Conservation (phyloP, 345 rosid species). For the Trapa bicornis region DNA sequence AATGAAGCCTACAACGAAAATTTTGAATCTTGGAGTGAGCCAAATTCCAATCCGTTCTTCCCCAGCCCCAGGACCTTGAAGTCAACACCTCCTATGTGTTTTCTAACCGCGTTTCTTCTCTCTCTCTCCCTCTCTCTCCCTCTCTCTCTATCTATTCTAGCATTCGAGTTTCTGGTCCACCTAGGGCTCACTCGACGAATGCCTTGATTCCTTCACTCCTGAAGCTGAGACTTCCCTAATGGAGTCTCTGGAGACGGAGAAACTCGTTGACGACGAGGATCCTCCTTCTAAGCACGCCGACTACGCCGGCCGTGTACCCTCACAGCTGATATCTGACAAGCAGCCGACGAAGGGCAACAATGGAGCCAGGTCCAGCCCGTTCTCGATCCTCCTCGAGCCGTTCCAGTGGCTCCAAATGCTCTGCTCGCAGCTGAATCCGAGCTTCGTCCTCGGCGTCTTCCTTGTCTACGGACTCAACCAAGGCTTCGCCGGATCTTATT, state of each 20-base stretch:
- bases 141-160: not conserved
- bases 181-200: not conserved
- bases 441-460: constrained; percentile 53
- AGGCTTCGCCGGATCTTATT: constrained; percentile 62
- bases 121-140: too few species aligned
- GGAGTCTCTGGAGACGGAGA: constrained; percentile 19
- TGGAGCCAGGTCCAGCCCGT: constrained; percentile 7
- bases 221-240: constrained; percentile 8
- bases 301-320: not conserved
- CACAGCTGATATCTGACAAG: not conserved
- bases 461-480: constrained; percentile 66
- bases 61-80: too few species aligned
- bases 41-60: too few species aligned
- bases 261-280: constrained; percentile 5
- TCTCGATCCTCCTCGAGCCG: constrained; percentile 40
- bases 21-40: too few species aligned
- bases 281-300: not conserved
- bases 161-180: too few species aligned
- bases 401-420: constrained; percentile 67
- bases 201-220: not conserved
- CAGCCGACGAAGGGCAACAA: not conserved
- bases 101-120: not conserved
- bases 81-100: too few species aligned
- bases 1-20: too few species aligned
- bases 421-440: constrained; percentile 38